These are phyloP conservation scores for Crithidia brevicula DNA, from an alignment of 208 protist genomes.

Conservation along the genomic window DNA sequence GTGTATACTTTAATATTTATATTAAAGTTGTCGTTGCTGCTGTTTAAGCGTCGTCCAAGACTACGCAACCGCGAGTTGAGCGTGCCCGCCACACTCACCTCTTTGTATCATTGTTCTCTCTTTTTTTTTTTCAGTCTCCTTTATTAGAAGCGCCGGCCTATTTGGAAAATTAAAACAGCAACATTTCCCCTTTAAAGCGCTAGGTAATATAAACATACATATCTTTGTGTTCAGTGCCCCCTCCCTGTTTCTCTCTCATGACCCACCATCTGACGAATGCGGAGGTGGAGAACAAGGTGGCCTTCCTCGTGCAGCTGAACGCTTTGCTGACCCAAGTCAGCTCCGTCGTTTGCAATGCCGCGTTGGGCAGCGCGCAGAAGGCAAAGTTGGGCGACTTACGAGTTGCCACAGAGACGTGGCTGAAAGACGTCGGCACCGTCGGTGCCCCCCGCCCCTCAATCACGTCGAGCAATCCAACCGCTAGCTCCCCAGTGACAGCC, in stretches of 20 bases:
- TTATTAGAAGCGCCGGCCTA: conserved; percentile 1
- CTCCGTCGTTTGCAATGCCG: conserved; percentile 45
- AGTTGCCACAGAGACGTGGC: conserved; percentile 54
- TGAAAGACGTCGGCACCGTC: conserved; percentile 48
- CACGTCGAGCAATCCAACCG: conserved; percentile 1
- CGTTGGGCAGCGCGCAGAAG: conserved; percentile 50
- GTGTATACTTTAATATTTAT: too few relatives aligned
- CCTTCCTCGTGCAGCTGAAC: conserved; percentile 82
- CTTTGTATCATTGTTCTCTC: conserved; percentile 14
- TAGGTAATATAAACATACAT: too few relatives aligned
- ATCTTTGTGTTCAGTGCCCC: too few relatives aligned
- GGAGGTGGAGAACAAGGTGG: conserved; percentile 74
- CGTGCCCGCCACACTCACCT: conserved; percentile 7
- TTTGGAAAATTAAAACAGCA: too few relatives aligned
- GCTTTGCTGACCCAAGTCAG: conserved; percentile 64
- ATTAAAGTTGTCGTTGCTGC: too few relatives aligned
- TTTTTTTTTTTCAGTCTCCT: conserved; percentile 14
- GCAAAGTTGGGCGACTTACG: conserved; percentile 56
- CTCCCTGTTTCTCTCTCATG: conserved; percentile 16
- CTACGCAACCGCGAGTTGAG: too few relatives aligned
- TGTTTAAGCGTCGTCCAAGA: too few relatives aligned
- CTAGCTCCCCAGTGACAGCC: conserved; percentile 8
- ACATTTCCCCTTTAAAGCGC: too few relatives aligned
- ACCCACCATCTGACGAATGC: conserved; percentile 34
- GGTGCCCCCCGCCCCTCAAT: conserved; percentile 40